Percentiles rank a stretch among this genome's conserved stretches.
Conservation (phyloP, 2,329 filamentous ascomycete genomes). For the Paecilomyces formosus region DNA sequence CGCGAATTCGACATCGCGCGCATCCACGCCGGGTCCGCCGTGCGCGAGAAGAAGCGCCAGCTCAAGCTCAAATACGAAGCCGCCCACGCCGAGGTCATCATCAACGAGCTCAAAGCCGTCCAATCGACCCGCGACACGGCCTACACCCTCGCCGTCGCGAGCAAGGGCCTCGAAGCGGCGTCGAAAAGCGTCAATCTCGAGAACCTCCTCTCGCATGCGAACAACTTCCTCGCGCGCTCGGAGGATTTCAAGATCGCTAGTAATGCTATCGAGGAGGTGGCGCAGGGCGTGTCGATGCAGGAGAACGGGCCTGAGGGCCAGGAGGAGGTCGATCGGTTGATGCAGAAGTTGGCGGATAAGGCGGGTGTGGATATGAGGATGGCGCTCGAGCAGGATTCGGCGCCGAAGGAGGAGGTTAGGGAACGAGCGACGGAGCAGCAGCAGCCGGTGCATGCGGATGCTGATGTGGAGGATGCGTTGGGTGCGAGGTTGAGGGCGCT, state of each 20-base stretch:
- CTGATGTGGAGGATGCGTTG: conserved; percentile 34
- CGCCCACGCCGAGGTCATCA: conserved; percentile 42
- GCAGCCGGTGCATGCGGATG: conserved; percentile 23
- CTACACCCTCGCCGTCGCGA: conserved; percentile 36
- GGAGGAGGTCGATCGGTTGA: conserved; percentile 34
- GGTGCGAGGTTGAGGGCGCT: conserved; percentile 33
- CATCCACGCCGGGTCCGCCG: conserved; percentile 39
- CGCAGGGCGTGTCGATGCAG: conserved; percentile 34
- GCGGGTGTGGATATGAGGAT: conserved; percentile 36
- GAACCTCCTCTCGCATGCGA: conserved; percentile 33
- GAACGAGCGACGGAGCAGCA: conserved; percentile 14
- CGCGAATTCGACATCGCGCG: conserved; percentile 43
- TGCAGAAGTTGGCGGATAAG: conserved; percentile 38
- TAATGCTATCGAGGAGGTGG: conserved; percentile 34
- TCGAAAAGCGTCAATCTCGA: conserved; percentile 40
- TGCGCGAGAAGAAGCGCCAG: conserved; percentile 40
- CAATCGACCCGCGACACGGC: conserved; percentile 42
- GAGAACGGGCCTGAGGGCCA: conserved; percentile 39
- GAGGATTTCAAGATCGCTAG: conserved; percentile 39
- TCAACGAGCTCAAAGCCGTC: conserved; percentile 41
- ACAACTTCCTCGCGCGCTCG: conserved; percentile 33
- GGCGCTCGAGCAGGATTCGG: conserved; percentile 30
- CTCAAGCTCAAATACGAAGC: conserved; percentile 39
- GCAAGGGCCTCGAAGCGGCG: conserved; percentile 37
- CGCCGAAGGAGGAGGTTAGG: conserved; percentile 34